Percentiles rank a stretch among this genome's conserved stretches.
These are phyloP conservation scores for Lasiodiplodia gonubiensis DNA, from an alignment of 2,329 filamentous ascomycete genomes.

Conservation along the genomic window DNA sequence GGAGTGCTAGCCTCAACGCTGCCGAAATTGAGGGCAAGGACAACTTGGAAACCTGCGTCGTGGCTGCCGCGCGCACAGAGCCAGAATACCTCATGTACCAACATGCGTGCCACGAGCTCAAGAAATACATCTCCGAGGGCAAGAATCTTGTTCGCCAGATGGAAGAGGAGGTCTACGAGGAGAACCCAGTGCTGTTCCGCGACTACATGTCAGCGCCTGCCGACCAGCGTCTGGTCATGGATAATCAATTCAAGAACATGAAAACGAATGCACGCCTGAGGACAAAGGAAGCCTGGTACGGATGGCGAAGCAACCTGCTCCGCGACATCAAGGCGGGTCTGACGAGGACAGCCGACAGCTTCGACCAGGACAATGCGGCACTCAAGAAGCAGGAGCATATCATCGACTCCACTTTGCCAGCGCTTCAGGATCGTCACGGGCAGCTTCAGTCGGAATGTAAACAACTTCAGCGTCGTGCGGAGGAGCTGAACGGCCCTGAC, in stretches of 20 bases:
- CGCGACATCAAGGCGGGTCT: conserved; percentile 83
- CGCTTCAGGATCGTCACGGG: conserved; percentile 65
- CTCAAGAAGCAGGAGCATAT: conserved; percentile 72
- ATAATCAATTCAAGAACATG: conserved; percentile 96
- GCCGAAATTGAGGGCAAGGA: conserved; percentile 51
- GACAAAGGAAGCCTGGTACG: conserved; percentile 97
- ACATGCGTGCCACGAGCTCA: conserved; percentile 92
- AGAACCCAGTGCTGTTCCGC: conserved; percentile 88
- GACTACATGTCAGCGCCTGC: conserved; percentile 88
- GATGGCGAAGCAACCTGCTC: conserved; percentile 91
- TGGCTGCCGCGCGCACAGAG: conserved; percentile 87
- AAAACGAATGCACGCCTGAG: conserved; percentile 88
- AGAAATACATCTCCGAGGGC: conserved; percentile 95
- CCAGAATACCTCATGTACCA: conserved; percentile 95
- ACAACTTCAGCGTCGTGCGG: conserved; percentile 73
- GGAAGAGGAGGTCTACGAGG: conserved; percentile 83
- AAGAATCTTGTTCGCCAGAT: conserved; percentile 89
- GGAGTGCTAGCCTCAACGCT: conserved; percentile 30
- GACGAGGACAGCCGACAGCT: conserved; percentile 73
- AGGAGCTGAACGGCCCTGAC: conserved; percentile 79
- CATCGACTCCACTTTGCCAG: conserved; percentile 71
- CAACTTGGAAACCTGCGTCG: conserved; percentile 77
- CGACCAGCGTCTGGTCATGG: conserved; percentile 84
- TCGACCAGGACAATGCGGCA: conserved; percentile 73
- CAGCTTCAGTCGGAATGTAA: conserved; percentile 67